Conservation (phyloP, 169 alveolate genomes). For the Plasmodium gallinaceum region DNA sequence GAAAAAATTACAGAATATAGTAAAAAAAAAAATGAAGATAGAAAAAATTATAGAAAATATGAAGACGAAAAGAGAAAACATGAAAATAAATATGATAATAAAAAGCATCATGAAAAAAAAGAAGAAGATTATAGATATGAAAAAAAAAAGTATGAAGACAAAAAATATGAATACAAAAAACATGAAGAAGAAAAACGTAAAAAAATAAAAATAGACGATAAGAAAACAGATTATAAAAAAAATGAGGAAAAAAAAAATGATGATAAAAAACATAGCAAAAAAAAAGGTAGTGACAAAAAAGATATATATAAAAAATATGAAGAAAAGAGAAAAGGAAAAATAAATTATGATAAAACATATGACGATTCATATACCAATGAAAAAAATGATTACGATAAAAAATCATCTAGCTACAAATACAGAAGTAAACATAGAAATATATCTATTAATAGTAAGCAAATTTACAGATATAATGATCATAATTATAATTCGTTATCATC, state of each 20-base stretch:
- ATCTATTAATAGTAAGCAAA: neutral
- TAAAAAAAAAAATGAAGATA: constrained; percentile 20
- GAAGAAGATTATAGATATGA: constrained; percentile 22
- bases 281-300: constrained; percentile 20
- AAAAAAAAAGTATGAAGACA: constrained; percentile 13
- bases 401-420: constrained; percentile 23
- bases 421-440: neutral
- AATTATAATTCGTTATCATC: constrained; percentile 1
- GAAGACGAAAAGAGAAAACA: constrained; percentile 32
- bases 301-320: constrained; percentile 6
- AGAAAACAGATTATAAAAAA: neutral
- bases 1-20: neutral
- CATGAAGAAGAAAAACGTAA: constrained; percentile 37
- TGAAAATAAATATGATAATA: constrained; percentile 26
- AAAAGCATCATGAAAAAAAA: constrained; percentile 23
- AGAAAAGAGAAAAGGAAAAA: constrained; percentile 43
- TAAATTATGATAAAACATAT: constrained; percentile 3
- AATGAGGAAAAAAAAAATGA: constrained; percentile 1
- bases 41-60: constrained; percentile 8
- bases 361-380: constrained; percentile 30
- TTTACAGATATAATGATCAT: neutral
- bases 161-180: constrained; percentile 1
- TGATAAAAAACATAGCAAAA: constrained; percentile 3
- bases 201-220: constrained; percentile 40
- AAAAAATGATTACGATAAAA: constrained; percentile 33